Evolutionary conservation across 345 rosid genomes (phyloP).

Genomic region (Eucalyptus globulus): DNA sequence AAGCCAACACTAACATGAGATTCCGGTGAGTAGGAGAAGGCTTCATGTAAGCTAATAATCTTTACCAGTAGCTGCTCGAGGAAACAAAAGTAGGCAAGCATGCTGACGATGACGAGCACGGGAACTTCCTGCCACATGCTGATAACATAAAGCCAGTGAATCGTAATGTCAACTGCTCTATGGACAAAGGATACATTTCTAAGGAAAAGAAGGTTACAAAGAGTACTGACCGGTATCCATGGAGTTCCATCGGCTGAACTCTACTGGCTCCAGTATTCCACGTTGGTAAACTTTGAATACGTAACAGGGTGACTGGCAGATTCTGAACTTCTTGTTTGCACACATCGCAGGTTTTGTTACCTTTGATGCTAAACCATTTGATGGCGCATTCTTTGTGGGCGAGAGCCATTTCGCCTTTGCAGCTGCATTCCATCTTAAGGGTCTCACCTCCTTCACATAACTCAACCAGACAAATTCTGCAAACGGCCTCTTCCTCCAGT

Average conservation of each 20-base stretch:
- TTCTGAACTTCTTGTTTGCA: slow-evolving; percentile 83
- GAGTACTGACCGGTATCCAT: slow-evolving; percentile 31
- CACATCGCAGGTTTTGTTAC: slow-evolving; percentile 87
- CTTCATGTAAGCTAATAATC: neutral
- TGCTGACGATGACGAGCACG: slow-evolving; percentile 70
- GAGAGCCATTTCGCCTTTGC: slow-evolving; percentile 95
- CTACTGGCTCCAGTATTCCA: slow-evolving; percentile 17
- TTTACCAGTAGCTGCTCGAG: slow-evolving; percentile 90
- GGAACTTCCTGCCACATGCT: slow-evolving; percentile 97
- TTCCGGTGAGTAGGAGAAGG: neutral
- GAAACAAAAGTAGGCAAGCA: slow-evolving; percentile 89
- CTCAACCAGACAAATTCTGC: slow-evolving; percentile 88
- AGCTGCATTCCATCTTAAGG: slow-evolving; percentile 94
- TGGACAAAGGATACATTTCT: neutral
- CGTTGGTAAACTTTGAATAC: slow-evolving; percentile 43
- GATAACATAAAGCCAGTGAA: neutral
- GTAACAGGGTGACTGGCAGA: slow-evolving; percentile 74
- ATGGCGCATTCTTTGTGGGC: slow-evolving; percentile 92
- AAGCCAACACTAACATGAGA: neutral
- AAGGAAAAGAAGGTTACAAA: neutral
- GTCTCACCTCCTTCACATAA: slow-evolving; percentile 95
- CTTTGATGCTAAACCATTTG: slow-evolving; percentile 94
- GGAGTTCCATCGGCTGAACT: slow-evolving; percentile 11
- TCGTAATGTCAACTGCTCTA: neutral
- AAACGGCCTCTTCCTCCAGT: slow-evolving; percentile 89